phyloP scores from a whole-genome alignment of 768 basidiomycete genomes.

The Leccinum boreale region DNA sequence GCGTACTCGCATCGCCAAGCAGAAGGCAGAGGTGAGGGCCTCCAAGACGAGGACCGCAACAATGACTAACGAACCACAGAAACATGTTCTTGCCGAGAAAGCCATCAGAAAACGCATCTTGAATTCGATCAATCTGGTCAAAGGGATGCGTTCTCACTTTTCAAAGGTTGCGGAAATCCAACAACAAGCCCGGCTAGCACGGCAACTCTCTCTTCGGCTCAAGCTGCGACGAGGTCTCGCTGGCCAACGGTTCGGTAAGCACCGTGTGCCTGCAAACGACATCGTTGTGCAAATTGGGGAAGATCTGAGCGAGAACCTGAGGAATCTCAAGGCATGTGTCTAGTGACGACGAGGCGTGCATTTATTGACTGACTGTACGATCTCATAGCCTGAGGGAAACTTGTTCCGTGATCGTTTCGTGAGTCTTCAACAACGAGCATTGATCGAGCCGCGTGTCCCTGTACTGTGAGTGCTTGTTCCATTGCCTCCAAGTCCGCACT shows the following conservation, averaged over 20 bases:
- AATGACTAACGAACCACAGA: slow-evolving; percentile 37
- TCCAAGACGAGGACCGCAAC: background rate
- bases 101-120: slow-evolving; percentile 59
- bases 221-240: slow-evolving; percentile 62
- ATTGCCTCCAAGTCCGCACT: background rate
- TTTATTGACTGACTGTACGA: background rate
- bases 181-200: slow-evolving; percentile 34
- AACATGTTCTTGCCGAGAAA: slow-evolving; percentile 59
- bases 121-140: slow-evolving; percentile 54
- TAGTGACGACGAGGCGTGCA: background rate
- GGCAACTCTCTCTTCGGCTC: slow-evolving; percentile 42
- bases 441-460: slow-evolving; percentile 82
- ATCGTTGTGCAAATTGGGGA: slow-evolving; percentile 90
- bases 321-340: slow-evolving; percentile 71
- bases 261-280: slow-evolving; percentile 62
- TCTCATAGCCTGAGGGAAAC: slow-evolving; percentile 82
- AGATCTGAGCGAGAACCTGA: slow-evolving; percentile 80
- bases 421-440: slow-evolving; percentile 82
- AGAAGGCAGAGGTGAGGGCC: slow-evolving; percentile 57
- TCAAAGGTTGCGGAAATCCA: slow-evolving; percentile 36
- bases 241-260: slow-evolving; percentile 77
- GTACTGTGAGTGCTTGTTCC: slow-evolving; percentile 51
- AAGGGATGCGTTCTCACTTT: slow-evolving; percentile 46
- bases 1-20: slow-evolving; percentile 59
- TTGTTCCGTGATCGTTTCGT: slow-evolving; percentile 86